Base-by-base conservation (phyloP, 2,329 filamentous ascomycete species). In the Septoria petroselini region DNA sequence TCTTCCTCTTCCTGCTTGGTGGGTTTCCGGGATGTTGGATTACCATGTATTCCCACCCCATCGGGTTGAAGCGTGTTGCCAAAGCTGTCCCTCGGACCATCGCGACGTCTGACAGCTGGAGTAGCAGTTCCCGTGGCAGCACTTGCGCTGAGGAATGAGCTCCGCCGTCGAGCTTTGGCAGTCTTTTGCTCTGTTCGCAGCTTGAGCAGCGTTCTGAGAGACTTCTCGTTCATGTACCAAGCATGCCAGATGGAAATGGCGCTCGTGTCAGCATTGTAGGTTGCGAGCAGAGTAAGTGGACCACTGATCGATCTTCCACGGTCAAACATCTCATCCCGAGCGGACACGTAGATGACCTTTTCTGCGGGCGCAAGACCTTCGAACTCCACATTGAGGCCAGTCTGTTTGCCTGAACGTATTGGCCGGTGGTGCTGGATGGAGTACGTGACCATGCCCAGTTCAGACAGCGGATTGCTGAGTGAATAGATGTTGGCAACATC, bases 211-310 rank as follows among this genome's bases (percentile, higher is more conserved):
- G 65, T 62, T 49, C 69, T 69, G 42, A 75, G 75, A 61, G 65
- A 78, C 55, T 85, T 82, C 53, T 85, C 83, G 23, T 85, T 79
- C 45, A 90, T 74, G 65, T 95, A 95, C 37, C 82, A 79, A 44
- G 91, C 79, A 51, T 83, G 84, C 91, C 91, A 97, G 38, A 97
- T 76, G 2, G 84, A 93, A 65, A 94, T 90, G 61, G 83, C 79
- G 59, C 82, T 85, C 2, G 82, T 82, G 58, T 88, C 84, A 47
- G 82, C 74, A 64, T 96, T 95, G 54, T 85, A 76, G 0, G 91
- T 96, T 42, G 96, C 80, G 8, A 88, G 84, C 48, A 97, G 73
- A 8, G 86, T 79, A 19, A 96, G 71, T 23, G 71, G 66, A 37
- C 68, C 67, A 2, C 34, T 17, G 7, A 25, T 27, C 8, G 25